phyloP scores from a whole-genome alignment of 495 filamentous ascomycete genomes.

The Jackrogersella multiformis region DNA sequence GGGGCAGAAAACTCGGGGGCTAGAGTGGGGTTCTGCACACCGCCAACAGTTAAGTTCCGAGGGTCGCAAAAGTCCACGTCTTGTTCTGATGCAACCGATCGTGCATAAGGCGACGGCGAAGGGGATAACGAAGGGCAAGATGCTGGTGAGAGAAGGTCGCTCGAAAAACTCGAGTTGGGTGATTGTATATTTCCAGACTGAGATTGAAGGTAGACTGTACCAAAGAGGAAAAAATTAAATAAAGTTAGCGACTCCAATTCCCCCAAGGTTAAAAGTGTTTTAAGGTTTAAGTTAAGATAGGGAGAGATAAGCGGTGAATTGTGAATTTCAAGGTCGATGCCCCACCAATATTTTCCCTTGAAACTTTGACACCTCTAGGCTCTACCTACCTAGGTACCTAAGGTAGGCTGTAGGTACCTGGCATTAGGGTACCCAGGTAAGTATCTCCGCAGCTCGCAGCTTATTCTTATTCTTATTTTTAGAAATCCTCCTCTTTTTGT shows the following conservation, averaged over 20 bases:
- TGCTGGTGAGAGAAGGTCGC: constrained; percentile 73
- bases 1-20: constrained; percentile 70
- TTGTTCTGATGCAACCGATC: constrained; percentile 70
- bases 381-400: too few relatives aligned
- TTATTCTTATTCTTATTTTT: too few relatives aligned
- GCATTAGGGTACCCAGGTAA: too few relatives aligned
- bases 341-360: constrained; percentile 29
- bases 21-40: constrained; percentile 58
- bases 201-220: constrained; percentile 82
- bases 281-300: constrained; percentile 32
- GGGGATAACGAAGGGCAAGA: constrained; percentile 89
- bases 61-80: constrained; percentile 93
- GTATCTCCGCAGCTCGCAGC: background rate
- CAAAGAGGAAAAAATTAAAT: constrained; percentile 28
- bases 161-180: constrained; percentile 68
- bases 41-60: constrained; percentile 84
- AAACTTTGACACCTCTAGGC: background rate
- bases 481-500: background rate
- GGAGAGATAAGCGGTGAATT: constrained; percentile 44
- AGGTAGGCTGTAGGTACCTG: too few relatives aligned
- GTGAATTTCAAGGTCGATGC: constrained; percentile 32
- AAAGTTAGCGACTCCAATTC: constrained; percentile 47
- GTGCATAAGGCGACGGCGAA: constrained; percentile 81
- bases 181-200: constrained; percentile 58
- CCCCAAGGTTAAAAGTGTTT: background rate